Conservation (phyloP, 2,329 filamentous ascomycete genomes). For the Rhytidhysteron rufulum region DNA sequence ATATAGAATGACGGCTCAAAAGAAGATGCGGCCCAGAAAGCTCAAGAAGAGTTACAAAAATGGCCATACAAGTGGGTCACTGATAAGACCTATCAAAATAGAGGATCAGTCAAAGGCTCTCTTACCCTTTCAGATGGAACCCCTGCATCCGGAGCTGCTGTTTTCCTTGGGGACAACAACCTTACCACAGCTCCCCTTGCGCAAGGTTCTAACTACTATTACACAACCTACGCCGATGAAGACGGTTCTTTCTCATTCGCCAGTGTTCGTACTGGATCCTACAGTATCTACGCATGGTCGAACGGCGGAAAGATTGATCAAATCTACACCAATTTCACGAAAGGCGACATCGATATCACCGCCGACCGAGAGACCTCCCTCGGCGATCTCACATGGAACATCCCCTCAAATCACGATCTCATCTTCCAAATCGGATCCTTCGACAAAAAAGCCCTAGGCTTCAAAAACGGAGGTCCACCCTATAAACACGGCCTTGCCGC, state of each 20-base stretch:
- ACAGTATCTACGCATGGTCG: slow-evolving; percentile 50
- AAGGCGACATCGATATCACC: slow-evolving; percentile 39
- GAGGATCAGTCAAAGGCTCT: slow-evolving; percentile 40
- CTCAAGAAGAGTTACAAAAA: slow-evolving; percentile 37
- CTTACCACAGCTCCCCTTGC: slow-evolving; percentile 45
- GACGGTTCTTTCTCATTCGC: slow-evolving; percentile 43
- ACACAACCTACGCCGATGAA: slow-evolving; percentile 44
- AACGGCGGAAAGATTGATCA: slow-evolving; percentile 44
- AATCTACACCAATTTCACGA: slow-evolving; percentile 43
- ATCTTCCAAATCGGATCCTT: slow-evolving; percentile 51
- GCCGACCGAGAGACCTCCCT: slow-evolving; percentile 35
- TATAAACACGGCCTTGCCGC: slow-evolving; percentile 45
- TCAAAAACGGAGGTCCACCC: slow-evolving; percentile 39
- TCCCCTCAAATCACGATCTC: slow-evolving; percentile 28
- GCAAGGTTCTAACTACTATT: slow-evolving; percentile 49
- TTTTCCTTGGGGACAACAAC: slow-evolving; percentile 49
- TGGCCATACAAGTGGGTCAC: slow-evolving; percentile 52
- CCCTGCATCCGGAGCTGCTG: slow-evolving; percentile 45
- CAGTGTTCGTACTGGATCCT: slow-evolving; percentile 43
- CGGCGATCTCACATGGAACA: slow-evolving; percentile 39
- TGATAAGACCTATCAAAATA: slow-evolving; percentile 46
- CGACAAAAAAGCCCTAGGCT: slow-evolving; percentile 45
- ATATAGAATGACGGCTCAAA: slow-evolving; percentile 44
- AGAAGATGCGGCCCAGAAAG: slow-evolving; percentile 39
- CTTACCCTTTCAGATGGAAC: slow-evolving; percentile 47